Evolutionary conservation across 768 basidiomycete species (phyloP), one percentile per base, ranked within the genome.

Genomic region (Tricholoma saponaceum): DNA sequence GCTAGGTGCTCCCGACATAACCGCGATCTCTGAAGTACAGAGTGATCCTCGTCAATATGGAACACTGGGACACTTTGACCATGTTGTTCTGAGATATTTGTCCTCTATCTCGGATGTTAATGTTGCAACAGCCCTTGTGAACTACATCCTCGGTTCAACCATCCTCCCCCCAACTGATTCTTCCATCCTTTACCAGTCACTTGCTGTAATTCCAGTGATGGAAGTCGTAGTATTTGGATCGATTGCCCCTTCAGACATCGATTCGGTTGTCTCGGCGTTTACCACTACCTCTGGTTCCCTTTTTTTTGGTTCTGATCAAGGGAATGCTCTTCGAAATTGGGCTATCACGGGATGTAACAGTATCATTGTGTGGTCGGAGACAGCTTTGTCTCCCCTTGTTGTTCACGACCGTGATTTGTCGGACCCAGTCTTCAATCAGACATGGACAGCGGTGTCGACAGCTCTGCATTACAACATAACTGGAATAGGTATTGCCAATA

Each of bases 151-250:
- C 14, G 47, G 56, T 32, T 64, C 68, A 2, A 57, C 61, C 4
- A 70, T 72, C 4, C 66, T 70, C 10, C 80, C 83, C 7, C 81
- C 83, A 3, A 61, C 72, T 4, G 69, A 69, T 18, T 63, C 72
- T 23, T 74, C 80, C 9, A 39, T 68, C 13, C 69, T 84, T 5
- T 76, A 70, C 54, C 64, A 70, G 52, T 71, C 76, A 2, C 62
- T 85, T n/a, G 60, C 74, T 10, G 64, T 70, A 1, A 70, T 87
- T 46, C 86, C 85, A 22, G 59, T 70, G 1, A 64, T 89, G 33
- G 86, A 87, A 68, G 82, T 86, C 3, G 85, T 84, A 1, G 64
- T 87, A n/a, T 87, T 87, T 65, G 86, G 86, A 5, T 71, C 77
- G 13, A 67, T 87, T 23, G 63, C 67, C 13, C 74, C 79, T 16